Evolutionary conservation across 495 filamentous ascomycete species (phyloP), one percentile per base, ranked within the genome.

Genomic region (Talaromyces wortmannii): DNA sequence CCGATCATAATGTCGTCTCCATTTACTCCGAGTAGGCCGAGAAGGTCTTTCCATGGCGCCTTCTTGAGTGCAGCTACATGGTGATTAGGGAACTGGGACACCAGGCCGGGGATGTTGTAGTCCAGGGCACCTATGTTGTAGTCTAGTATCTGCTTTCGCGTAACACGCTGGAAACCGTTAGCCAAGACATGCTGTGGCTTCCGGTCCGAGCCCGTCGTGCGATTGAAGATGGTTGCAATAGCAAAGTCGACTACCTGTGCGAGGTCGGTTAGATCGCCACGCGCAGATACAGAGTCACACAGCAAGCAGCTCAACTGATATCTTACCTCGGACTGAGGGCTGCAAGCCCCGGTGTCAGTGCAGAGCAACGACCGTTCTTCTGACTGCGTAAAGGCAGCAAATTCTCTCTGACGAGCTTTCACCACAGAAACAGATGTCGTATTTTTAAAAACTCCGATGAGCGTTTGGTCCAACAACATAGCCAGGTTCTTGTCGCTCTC

Each of bases 1-100:
- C 85, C 79, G 50, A 91, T 76, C 86, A 98, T 95, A 60, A 91
- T 84, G 12, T 79, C 79, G 52, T 96, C 88, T 3, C 92, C 91
- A 57, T 84, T 83, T 56, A 79, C 80, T 0, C 89, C 90, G 44
- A 98, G 69, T 10, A 96, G 70, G 32, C 71, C 68, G 5, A 92
- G 77, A 10, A 94, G 64, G 30, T 85, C 78, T 23, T 79, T 77
- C 94, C 94, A 98, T 33, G 86, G 80, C 5, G 73, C 60, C 29
- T 76, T 63, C 68, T 91, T 95, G 51, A 98, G 67, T 8, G 73
- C 76, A 30, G 79, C 70, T 6, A 91, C 84, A 67, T 91, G 83
- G 7, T 71, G 72, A 59, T 96, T 97, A 0, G 82, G 81, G 57
- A 84, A 80, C 30, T 73, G 70, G 32, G 67, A 68, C 57, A 77